phyloP scores from a whole-genome alignment of 495 filamentous ascomycete species.

The Penicillium macrosclerotiorum region DNA sequence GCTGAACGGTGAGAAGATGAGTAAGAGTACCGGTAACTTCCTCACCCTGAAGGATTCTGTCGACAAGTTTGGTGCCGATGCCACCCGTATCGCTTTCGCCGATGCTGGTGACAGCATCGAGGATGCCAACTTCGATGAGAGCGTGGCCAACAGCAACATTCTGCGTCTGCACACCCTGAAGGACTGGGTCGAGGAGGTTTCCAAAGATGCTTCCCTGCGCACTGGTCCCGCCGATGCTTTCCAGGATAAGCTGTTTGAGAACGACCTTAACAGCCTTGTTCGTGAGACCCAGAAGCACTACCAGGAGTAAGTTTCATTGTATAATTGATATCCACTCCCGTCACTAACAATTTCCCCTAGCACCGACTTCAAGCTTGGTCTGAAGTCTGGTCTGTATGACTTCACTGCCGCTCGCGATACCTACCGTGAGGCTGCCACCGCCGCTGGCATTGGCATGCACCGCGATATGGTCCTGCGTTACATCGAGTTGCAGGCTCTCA shows the following conservation, averaged over 20 bases:
- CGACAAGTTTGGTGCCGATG: conserved; percentile 92
- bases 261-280: conserved; percentile 86
- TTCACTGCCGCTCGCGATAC: conserved; percentile 81
- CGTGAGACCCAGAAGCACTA: conserved; percentile 74
- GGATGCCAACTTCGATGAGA: conserved; percentile 97
- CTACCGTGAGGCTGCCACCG: conserved; percentile 77
- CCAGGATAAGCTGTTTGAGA: conserved; percentile 87
- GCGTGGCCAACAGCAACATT: conserved; percentile 87
- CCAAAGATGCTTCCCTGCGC: conserved; percentile 69
- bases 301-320: conserved; percentile 49
- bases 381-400: conserved; percentile 89
- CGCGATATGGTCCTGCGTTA: conserved; percentile 71
- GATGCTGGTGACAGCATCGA: conserved; percentile 93
- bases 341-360: conserved; percentile 36
- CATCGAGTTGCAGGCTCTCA: conserved; percentile 80
- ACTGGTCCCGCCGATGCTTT: conserved; percentile 71
- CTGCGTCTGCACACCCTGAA: conserved; percentile 80
- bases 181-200: conserved; percentile 87
- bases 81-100: conserved; percentile 84
- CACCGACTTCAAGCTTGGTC: conserved; percentile 84
- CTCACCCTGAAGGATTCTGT: conserved; percentile 83
- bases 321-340: not conserved
- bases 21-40: conserved; percentile 94
- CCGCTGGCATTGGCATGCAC: conserved; percentile 80
- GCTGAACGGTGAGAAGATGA: conserved; percentile 96